phyloP scores from a whole-genome alignment of 2,329 filamentous ascomycete genomes.

The Fusarium sp. region DNA sequence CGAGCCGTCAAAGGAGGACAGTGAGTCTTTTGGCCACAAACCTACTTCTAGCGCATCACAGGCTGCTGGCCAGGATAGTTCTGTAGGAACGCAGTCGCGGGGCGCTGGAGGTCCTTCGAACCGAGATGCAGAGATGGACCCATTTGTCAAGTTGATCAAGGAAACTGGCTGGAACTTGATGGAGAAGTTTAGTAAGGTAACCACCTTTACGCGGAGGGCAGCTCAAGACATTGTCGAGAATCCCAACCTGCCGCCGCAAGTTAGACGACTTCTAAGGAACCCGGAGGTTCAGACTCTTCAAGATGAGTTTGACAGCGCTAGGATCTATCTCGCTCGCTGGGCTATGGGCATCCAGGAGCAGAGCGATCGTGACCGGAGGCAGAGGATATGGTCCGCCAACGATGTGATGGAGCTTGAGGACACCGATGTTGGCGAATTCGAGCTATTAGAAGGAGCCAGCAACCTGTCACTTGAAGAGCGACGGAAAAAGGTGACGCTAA shows the following conservation, averaged over 20 bases:
- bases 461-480: conserved; percentile 80
- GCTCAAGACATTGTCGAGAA: conserved; percentile 94
- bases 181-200: conserved; percentile 97
- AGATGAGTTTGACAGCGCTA: conserved; percentile 96
- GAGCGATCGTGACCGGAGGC: conserved; percentile 86
- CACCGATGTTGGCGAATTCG: conserved; percentile 94
- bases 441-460: conserved; percentile 85
- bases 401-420: conserved; percentile 96
- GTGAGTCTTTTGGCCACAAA: conserved; percentile 79
- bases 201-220: conserved; percentile 91
- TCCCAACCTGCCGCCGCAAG: conserved; percentile 88
- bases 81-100: conserved; percentile 46
- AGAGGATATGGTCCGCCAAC: conserved; percentile 91
- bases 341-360: conserved; percentile 99
- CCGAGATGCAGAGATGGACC: conserved; percentile 85
- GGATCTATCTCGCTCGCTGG: conserved; percentile 95
- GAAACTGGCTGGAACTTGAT: conserved; percentile 96
- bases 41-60: conserved; percentile 57
- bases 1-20: conserved; percentile 88
- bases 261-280: conserved; percentile 85
- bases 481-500: conserved; percentile 79
- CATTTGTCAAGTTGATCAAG: conserved; percentile 91
- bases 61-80: conserved; percentile 50
- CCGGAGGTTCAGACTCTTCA: conserved; percentile 95
- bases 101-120: conserved; percentile 55